Conservation (phyloP, 2,329 filamentous ascomycete species). For the Elsinoe ampelina region DNA sequence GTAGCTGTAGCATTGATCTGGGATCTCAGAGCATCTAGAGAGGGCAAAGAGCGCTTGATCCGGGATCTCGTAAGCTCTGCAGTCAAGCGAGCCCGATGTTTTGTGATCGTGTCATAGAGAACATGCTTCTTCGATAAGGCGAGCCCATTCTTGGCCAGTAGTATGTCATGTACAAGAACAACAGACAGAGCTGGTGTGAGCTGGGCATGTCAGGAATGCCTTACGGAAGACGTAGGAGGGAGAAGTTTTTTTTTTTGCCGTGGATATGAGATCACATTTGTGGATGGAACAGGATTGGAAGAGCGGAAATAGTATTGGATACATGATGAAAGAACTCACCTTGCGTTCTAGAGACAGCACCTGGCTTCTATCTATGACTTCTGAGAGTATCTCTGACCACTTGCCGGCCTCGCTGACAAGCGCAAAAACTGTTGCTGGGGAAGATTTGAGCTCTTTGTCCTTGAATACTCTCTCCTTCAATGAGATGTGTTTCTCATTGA, state of each 20-base stretch:
- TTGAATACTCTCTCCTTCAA: slow-evolving; percentile 78
- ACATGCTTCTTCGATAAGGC: slow-evolving; percentile 72
- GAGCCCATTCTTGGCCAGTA: slow-evolving; percentile 73
- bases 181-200: slow-evolving; percentile 71
- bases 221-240: background rate
- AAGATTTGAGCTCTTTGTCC: slow-evolving; percentile 64
- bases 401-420: slow-evolving; percentile 79
- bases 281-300: background rate
- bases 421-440: slow-evolving; percentile 75
- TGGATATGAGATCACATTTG: background rate
- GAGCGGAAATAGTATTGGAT: background rate
- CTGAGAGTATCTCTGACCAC: slow-evolving; percentile 78
- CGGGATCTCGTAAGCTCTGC: slow-evolving; percentile 77
- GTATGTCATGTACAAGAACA: slow-evolving; percentile 75
- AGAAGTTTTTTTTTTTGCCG: background rate
- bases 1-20: slow-evolving; percentile 42
- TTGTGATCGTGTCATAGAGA: slow-evolving; percentile 62
- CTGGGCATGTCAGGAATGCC: slow-evolving; percentile 36
- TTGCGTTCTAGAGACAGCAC: slow-evolving; percentile 75
- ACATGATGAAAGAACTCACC: slow-evolving; percentile 40
- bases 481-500: slow-evolving; percentile 62
- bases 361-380: slow-evolving; percentile 75
- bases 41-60: slow-evolving; percentile 59
- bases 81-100: slow-evolving; percentile 69
- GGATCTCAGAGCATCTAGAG: slow-evolving; percentile 56